These are phyloP conservation scores for Cyberlindnera subsufficiens DNA, from an alignment of 805 yeast genomes.

Conservation along the genomic window DNA sequence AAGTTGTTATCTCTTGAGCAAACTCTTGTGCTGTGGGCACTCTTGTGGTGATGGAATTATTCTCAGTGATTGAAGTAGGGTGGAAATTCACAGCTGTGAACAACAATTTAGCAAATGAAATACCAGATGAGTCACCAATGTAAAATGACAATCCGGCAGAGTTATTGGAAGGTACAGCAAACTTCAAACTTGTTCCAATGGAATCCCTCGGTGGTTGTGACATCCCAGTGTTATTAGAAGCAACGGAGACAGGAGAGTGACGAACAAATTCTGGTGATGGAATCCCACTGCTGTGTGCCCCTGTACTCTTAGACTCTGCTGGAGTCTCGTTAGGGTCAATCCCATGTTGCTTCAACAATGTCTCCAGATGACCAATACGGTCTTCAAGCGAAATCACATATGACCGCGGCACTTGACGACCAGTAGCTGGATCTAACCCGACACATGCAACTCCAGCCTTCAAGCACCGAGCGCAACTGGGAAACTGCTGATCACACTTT, in stretches of 20 bases:
- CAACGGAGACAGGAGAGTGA: conserved; percentile 2
- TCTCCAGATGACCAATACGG: conserved; percentile 51
- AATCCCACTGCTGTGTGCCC: neutral
- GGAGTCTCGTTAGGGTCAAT: conserved; percentile 25
- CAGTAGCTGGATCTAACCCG: conserved; percentile 83
- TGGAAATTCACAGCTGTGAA: conserved; percentile 69
- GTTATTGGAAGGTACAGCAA: conserved; percentile 11
- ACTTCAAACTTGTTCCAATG: conserved; percentile 18
- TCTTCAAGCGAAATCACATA: conserved; percentile 70
- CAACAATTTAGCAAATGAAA: conserved; percentile 72
- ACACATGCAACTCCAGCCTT: conserved; percentile 69
- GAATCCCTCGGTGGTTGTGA: conserved; percentile 9
- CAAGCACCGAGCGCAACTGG: conserved; percentile 50
- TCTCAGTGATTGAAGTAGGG: conserved; percentile 26
- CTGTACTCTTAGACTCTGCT: neutral
- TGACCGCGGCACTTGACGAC: conserved; percentile 78
- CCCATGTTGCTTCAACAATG: conserved; percentile 38
- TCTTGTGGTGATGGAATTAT: conserved; percentile 23
- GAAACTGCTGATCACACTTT: conserved; percentile 55
- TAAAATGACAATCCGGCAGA: conserved; percentile 24
- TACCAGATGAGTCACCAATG: conserved; percentile 50
- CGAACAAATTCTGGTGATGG: neutral
- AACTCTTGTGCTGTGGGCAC: conserved; percentile 18
- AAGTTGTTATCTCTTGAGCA: conserved; percentile 29
- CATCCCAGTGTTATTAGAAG: conserved; percentile 3